phyloP scores from a whole-genome alignment of 352 stramenopile species.

The Pythium vanterpoolii region DNA sequence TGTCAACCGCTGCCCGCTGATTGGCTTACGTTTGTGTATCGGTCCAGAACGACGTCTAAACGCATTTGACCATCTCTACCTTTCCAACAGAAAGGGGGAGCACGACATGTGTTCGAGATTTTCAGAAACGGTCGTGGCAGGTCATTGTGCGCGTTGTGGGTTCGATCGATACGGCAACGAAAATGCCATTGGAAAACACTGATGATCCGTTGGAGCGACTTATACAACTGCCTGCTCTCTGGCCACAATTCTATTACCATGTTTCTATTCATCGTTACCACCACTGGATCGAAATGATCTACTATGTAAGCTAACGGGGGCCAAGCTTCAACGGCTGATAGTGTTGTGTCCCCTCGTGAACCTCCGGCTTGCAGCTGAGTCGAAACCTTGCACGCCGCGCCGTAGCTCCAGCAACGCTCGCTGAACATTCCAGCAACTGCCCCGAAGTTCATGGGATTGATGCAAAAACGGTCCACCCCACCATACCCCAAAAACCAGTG shows the following conservation, averaged over 20 bases:
- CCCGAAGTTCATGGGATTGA: neutral
- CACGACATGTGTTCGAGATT: neutral
- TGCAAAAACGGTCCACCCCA: conserved; percentile 5
- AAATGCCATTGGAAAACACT: too few species aligned
- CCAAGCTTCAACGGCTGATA: too few species aligned
- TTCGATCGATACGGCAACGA: too few species aligned
- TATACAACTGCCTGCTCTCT: too few species aligned
- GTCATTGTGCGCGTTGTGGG: neutral
- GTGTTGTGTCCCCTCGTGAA: too few species aligned
- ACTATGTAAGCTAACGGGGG: too few species aligned
- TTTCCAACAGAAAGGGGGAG: neutral
- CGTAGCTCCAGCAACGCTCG: conserved; percentile 10
- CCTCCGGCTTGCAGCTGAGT: conserved; percentile 2
- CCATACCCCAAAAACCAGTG: neutral
- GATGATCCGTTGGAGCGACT: neutral
- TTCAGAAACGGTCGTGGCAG: conserved; percentile 3
- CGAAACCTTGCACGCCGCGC: neutral
- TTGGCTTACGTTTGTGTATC: conserved; percentile 4
- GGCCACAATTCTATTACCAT: too few species aligned
- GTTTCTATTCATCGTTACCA: too few species aligned
- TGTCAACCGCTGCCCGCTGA: neutral
- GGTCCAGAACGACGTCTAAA: neutral
- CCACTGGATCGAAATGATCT: too few species aligned
- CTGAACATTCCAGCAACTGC: conserved; percentile 24
- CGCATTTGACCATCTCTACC: neutral